These are phyloP conservation scores for Diaporthe nobilis DNA, from an alignment of 2,329 filamentous ascomycete genomes.

Conservation along the genomic window DNA sequence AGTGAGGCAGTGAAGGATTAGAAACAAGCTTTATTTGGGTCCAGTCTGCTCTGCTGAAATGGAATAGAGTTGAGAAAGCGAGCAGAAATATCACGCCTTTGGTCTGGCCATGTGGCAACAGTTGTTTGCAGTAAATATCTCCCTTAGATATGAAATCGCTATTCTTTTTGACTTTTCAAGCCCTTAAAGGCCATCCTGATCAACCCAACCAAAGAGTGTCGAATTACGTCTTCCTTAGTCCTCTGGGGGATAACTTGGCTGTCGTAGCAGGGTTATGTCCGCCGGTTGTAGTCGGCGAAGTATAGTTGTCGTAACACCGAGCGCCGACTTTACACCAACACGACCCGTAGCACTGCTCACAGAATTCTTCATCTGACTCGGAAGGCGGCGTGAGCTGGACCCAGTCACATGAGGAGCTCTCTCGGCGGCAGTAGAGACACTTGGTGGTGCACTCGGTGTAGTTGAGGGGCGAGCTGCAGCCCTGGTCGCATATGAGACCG, in stretches of 20 bases:
- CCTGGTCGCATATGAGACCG: not conserved
- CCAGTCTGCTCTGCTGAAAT: too few species aligned
- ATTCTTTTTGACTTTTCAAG: too few species aligned
- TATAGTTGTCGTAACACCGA: not conserved
- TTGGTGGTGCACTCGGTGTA: not conserved
- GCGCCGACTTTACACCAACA: not conserved
- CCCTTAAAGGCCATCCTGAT: not conserved
- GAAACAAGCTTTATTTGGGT: too few species aligned
- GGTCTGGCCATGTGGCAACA: too few species aligned
- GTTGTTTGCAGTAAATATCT: not conserved
- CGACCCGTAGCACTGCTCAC: not conserved
- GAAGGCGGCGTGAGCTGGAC: not conserved
- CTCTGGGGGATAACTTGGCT: not conserved
- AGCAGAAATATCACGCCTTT: too few species aligned
- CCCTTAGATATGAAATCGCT: not conserved
- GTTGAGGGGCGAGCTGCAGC: not conserved
- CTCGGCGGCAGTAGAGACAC: conserved; percentile 7
- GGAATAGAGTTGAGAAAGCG: accelerated
- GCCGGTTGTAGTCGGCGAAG: not conserved
- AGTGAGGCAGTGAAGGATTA: too few species aligned
- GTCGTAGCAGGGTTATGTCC: not conserved
- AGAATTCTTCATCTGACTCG: not conserved
- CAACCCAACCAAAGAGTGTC: not conserved
- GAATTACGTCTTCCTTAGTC: not conserved
- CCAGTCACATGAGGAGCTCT: not conserved